A percentile compares a stretch with the other conserved stretches of the same genome.
These are phyloP conservation scores for Talaromyces sp. DNA, from an alignment of 2,329 filamentous ascomycete genomes.

Conservation along the genomic window DNA sequence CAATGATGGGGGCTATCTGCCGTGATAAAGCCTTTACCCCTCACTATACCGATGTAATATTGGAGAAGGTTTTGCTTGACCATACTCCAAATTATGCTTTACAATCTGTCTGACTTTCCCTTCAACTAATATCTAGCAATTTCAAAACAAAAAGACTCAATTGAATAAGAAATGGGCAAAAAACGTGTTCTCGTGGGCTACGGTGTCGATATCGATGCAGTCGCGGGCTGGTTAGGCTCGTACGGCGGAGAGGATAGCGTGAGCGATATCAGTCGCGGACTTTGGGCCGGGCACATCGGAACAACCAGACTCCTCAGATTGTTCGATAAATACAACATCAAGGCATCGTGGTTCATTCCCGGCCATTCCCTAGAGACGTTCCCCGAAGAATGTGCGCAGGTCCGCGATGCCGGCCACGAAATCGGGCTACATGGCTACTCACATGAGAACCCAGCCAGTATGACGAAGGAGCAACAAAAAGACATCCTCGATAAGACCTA, in stretches of 20 bases:
- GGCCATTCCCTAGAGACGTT: constrained; percentile 64
- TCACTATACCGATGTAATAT: not conserved
- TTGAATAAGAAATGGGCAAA: constrained; percentile 30
- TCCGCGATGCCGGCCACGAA: constrained; percentile 64
- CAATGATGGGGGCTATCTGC: not conserved
- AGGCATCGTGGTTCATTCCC: constrained; percentile 64
- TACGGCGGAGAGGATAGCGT: constrained; percentile 71
- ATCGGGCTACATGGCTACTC: constrained; percentile 69
- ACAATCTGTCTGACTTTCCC: not conserved
- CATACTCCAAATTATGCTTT: not conserved
- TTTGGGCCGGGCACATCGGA: constrained; percentile 68
- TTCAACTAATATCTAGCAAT: not conserved
- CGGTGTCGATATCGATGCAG: constrained; percentile 72
- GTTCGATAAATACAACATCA: constrained; percentile 69
- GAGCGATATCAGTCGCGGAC: constrained; percentile 67
- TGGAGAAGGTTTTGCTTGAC: not conserved
- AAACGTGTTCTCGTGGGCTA: constrained; percentile 59
- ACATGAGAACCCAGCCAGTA: constrained; percentile 69
- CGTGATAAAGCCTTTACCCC: not conserved
- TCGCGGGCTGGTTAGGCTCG: constrained; percentile 71
- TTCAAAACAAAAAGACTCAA: not conserved
- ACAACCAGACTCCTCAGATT: constrained; percentile 63
- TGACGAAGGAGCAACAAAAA: constrained; percentile 71
- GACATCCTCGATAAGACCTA: constrained; percentile 76
- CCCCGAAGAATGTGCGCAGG: constrained; percentile 60